Conservation (phyloP, 345 rosid species). For the Lumnitzera littorea region DNA sequence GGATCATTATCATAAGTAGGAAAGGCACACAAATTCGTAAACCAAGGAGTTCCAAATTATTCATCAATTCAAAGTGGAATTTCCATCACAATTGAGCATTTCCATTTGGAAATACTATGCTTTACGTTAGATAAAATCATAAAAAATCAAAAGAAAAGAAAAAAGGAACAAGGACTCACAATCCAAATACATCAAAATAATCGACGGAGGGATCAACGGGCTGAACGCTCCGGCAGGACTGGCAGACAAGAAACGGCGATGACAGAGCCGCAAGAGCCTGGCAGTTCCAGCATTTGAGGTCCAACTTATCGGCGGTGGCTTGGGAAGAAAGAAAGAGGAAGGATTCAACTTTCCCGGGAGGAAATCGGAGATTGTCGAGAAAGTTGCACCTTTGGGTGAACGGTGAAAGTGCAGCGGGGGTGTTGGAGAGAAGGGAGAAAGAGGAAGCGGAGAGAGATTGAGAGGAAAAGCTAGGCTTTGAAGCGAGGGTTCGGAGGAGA, state of each 20-base stretch:
- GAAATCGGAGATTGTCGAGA: conserved; percentile 10
- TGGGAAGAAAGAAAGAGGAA: conserved; percentile 29
- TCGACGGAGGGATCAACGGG: conserved; percentile 68
- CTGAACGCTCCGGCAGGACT: conserved; percentile 66
- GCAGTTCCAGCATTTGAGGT: conserved; percentile 70
- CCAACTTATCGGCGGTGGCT: conserved; percentile 1
- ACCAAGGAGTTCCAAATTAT: no score
- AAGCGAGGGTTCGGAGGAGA: no score
- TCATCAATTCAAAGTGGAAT: neutral
- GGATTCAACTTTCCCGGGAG: conserved; percentile 10
- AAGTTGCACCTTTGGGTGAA: conserved; percentile 4
- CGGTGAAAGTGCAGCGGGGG: no score
- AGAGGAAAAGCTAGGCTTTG: no score
- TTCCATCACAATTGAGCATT: neutral
- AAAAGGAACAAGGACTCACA: conserved; percentile 33
- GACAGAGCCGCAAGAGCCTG: conserved; percentile 18
- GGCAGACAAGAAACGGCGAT: conserved; percentile 55
- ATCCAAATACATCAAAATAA: conserved; percentile 71
- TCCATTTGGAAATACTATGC: neutral
- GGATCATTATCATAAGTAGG: neutral
- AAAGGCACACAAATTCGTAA: neutral
- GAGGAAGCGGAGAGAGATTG: no score
- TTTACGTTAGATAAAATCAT: neutral
- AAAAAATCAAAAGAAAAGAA: neutral
- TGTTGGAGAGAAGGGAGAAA: no score